Conservation (phyloP, 176 grass and related monocot species). For the Microstegium vimineum region DNA sequence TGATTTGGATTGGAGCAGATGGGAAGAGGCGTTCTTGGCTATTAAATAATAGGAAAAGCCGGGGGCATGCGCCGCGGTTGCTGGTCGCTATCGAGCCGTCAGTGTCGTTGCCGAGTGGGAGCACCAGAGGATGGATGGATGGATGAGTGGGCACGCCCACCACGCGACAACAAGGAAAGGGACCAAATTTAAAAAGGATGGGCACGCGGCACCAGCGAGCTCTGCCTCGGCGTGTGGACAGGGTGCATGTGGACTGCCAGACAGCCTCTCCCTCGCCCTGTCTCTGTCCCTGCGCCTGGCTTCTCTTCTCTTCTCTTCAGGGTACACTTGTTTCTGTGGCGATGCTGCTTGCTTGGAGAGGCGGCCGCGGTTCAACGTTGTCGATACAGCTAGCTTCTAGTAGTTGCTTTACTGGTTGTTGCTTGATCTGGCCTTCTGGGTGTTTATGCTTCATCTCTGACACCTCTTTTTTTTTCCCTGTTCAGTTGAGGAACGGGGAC, state of each 20-base stretch:
- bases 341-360: background rate
- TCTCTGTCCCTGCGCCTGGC: too few species aligned
- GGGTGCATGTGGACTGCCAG: background rate
- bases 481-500: background rate
- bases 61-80: background rate
- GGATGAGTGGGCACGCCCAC: background rate
- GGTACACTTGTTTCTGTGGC: background rate
- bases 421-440: background rate
- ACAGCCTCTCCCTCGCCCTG: too few species aligned
- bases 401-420: too few species aligned
- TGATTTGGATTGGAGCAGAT: constrained; percentile 14
- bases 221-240: constrained; percentile 15
- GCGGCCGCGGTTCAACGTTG: background rate
- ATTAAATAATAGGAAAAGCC: constrained; percentile 42
- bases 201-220: background rate
- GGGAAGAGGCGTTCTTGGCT: background rate
- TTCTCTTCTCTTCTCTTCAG: background rate
- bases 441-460: background rate
- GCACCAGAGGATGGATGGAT: background rate
- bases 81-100: background rate
- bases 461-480: background rate
- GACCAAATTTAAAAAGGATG: background rate
- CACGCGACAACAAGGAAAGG: constrained; percentile 10
- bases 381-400: background rate
- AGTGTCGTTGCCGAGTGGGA: constrained; percentile 21